Evolutionary conservation across 306 rosid genomes (phyloP).

Genomic region (Prunus kanzakura): DNA sequence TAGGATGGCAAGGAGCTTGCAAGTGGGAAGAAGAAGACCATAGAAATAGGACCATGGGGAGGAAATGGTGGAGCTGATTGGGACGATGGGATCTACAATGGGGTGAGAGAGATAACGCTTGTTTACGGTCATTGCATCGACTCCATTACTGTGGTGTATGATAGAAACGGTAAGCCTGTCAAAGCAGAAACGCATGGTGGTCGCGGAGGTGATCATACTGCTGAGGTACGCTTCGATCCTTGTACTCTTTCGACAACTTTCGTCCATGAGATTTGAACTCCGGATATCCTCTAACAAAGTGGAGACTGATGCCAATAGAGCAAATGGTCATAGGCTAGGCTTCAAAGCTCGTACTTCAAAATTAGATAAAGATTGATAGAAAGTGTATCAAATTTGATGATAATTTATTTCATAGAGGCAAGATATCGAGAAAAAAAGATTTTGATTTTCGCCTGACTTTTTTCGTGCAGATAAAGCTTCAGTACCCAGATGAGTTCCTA

Average conservation of each 20-base stretch:
- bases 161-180: conserved; percentile 50
- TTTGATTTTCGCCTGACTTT: not conserved
- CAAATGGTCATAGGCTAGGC: too few species aligned
- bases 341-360: too few species aligned
- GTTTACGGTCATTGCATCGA: conserved; percentile 50
- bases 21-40: conserved; percentile 31
- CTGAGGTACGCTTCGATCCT: conserved; percentile 28
- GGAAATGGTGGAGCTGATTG: conserved; percentile 60
- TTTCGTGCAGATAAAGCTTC: conserved; percentile 44
- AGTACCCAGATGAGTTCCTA: conserved; percentile 53
- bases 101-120: conserved; percentile 50
- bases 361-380: too few species aligned
- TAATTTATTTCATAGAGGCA: too few species aligned
- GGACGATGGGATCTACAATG: conserved; percentile 62
- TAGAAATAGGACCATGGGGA: conserved; percentile 60
- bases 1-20: conserved; percentile 33
- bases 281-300: not conserved
- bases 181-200: conserved; percentile 56
- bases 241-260: not conserved
- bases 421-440: too few species aligned
- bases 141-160: conserved; percentile 52
- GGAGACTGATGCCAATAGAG: too few species aligned
- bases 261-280: not conserved
- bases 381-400: too few species aligned
- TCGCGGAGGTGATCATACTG: conserved; percentile 45